phyloP scores from a whole-genome alignment of 495 filamentous ascomycete species.

The Rostrohypoxylon terebratum region DNA sequence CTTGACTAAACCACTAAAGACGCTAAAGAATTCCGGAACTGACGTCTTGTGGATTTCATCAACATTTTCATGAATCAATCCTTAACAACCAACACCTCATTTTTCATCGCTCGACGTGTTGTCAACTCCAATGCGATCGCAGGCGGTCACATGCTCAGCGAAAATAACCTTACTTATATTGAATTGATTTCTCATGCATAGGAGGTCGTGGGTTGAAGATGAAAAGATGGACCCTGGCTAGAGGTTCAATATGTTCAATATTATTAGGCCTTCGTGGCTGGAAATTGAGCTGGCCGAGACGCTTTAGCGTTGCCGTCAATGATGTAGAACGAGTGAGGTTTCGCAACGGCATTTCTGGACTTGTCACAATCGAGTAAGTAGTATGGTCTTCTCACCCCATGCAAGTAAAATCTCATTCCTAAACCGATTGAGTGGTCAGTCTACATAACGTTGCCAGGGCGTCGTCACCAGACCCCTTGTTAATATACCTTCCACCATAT shows the following conservation, averaged over 20 bases:
- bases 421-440: constrained; percentile 27
- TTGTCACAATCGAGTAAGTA: constrained; percentile 47
- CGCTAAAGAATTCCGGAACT: background rate
- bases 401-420: background rate
- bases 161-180: background rate
- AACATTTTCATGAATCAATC: constrained; percentile 8
- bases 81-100: background rate
- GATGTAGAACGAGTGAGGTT: constrained; percentile 41
- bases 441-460: constrained; percentile 51
- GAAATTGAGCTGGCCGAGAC: constrained; percentile 17
- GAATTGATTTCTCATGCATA: background rate
- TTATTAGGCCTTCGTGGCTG: constrained; percentile 60
- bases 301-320: constrained; percentile 37
- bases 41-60: background rate
- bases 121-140: background rate
- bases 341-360: constrained; percentile 45
- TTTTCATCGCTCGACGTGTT: constrained; percentile 26
- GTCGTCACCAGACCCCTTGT: constrained; percentile 43
- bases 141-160: background rate
- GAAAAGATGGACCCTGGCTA: constrained; percentile 72
- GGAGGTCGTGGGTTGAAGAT: constrained; percentile 42
- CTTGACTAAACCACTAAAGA: constrained; percentile 1
- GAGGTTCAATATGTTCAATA: constrained; percentile 68
- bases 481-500: constrained; percentile 55
- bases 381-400: background rate